Evolutionary conservation across 2,329 filamentous ascomycete species (phyloP).

Genomic region (Cytospora piceicola): DNA sequence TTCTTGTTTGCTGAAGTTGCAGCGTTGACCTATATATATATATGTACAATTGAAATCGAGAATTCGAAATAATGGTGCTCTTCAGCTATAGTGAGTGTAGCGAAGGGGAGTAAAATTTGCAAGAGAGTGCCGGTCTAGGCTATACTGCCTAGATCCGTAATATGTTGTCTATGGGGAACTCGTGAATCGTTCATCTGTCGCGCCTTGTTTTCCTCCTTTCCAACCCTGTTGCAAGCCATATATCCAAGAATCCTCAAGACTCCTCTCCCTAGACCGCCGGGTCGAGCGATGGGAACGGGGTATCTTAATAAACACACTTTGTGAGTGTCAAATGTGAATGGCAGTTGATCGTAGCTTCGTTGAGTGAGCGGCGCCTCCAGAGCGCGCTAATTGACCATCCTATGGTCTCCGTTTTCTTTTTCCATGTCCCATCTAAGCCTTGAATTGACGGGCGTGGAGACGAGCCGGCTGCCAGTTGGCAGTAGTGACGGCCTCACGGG

Average conservation of each 20-base stretch:
- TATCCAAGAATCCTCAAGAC: constrained; percentile 22
- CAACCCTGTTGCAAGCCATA: constrained; percentile 3
- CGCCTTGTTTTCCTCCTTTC: constrained; percentile 6
- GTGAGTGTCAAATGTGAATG: constrained; percentile 20
- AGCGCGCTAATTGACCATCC: constrained; percentile 25
- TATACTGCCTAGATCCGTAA: constrained; percentile 10
- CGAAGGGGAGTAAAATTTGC: constrained; percentile 23
- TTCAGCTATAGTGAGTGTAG: constrained; percentile 25
- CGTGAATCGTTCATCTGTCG: constrained; percentile 27
- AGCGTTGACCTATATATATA: constrained; percentile 4
- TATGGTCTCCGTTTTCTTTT: not conserved
- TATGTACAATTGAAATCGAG: constrained; percentile 26
- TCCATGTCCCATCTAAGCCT: not conserved
- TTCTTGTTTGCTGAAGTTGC: constrained; percentile 3
- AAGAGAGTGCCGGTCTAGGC: constrained; percentile 18
- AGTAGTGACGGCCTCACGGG: constrained; percentile 29
- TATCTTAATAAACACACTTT: constrained; percentile 21
- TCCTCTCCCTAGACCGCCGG: constrained; percentile 26
- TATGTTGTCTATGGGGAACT: constrained; percentile 18
- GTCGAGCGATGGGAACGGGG: constrained; percentile 23
- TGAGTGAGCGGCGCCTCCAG: constrained; percentile 29
- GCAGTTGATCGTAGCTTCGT: constrained; percentile 30
- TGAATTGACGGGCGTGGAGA: constrained; percentile 13
- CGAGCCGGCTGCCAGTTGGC: constrained; percentile 24
- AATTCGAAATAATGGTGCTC: constrained; percentile 7